phyloP scores from a whole-genome alignment of 805 yeast species.

The Schizosaccharomyces octosporus region DNA sequence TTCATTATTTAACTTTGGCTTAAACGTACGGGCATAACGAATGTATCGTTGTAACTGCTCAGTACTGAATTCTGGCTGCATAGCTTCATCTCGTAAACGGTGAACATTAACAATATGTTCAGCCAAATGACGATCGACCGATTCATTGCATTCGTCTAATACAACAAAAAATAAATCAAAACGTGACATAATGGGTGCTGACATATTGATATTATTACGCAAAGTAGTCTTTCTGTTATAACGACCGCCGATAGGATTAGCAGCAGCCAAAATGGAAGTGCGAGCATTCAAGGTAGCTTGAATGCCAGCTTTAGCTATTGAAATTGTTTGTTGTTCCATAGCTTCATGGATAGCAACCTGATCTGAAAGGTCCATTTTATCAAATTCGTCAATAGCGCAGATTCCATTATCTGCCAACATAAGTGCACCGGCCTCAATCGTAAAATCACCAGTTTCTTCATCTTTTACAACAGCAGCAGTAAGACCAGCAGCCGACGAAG shows the following conservation, averaged over 20 bases:
- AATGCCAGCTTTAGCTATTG: slow-evolving; percentile 95
- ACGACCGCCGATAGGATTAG: slow-evolving; percentile 92
- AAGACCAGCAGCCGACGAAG: slow-evolving; percentile 94
- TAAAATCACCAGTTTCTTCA: slow-evolving; percentile 89
- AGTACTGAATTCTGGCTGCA: slow-evolving; percentile 67
- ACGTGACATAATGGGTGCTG: slow-evolving; percentile 96
- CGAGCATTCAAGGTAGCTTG: slow-evolving; percentile 94
- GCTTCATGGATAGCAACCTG: slow-evolving; percentile 99
- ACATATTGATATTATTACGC: slow-evolving; percentile 73
- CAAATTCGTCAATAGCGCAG: slow-evolving; percentile 95
- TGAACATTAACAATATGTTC: slow-evolving; percentile 81
- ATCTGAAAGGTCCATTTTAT: slow-evolving; percentile 84
- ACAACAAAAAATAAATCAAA: slow-evolving; percentile 88
- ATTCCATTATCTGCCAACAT: slow-evolving; percentile 97
- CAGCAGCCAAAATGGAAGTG: slow-evolving; percentile 93
- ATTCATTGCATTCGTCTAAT: slow-evolving; percentile 80
- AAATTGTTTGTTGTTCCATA: slow-evolving; percentile 97
- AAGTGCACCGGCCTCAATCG: slow-evolving; percentile 94
- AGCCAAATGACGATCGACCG: slow-evolving; percentile 71
- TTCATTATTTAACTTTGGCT: slow-evolving; percentile 61
- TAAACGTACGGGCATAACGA: slow-evolving; percentile 76
- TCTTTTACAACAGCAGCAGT: slow-evolving; percentile 95
- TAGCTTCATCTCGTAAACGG: slow-evolving; percentile 73
- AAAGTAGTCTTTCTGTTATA: slow-evolving; percentile 70
- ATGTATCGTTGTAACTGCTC: slow-evolving; percentile 75